Base-by-base conservation (phyloP, 108 stramenopile species). In the Fistulifera pelliculosa region DNA sequence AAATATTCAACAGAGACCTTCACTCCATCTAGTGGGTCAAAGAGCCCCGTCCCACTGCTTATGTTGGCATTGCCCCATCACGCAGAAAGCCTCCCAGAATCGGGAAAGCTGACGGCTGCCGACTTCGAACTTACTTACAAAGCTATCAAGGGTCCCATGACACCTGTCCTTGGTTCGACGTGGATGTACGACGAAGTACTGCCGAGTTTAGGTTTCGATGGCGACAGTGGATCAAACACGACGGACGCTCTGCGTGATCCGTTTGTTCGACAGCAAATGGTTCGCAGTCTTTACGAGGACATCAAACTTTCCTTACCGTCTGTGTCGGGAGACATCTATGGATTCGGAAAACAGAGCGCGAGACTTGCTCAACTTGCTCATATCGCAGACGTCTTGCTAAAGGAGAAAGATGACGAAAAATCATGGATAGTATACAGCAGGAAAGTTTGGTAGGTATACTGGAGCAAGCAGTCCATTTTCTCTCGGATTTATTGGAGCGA, bases 1-100 rank as follows among this genome's bases (percentile, higher is more conserved):
- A 19, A 64, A 15, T 91, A 71, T 57, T 66, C 66, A 26, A 81
- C 79, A 2, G 43, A 52, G 61, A 55, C 60, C 71, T 38, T 62
- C 63, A 8, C 50, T 58, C 15, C 31, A 45, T 59, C 52, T 70
- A 43, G 58, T 50, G 51, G 61, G 31, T 38, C 57, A 42, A 50
- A 16, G 19, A 42, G 49, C 4, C 31, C 49, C 13, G 62, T 64
- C 15, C 50, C 62, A 31, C 63, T 91, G 42, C 64, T 91, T n/a
- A 91, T 85, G 81, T 45, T 91, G 45, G 76, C 83, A n/a, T 61
- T 91, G 41, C 90, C 90, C 10, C 90, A 91, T 68, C 90, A 91
- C 65, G 77, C 74, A 27, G 61, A 76, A 47, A 67, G 70, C 4
- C 67, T 91, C 16, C 55, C 73, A 16, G 31, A 60, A 15, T 54